Evolutionary conservation across 1,284 basidiomycete genomes (phyloP), one percentile per base, ranked within the genome.

Genomic region (Melampsora larici-populina): DNA sequence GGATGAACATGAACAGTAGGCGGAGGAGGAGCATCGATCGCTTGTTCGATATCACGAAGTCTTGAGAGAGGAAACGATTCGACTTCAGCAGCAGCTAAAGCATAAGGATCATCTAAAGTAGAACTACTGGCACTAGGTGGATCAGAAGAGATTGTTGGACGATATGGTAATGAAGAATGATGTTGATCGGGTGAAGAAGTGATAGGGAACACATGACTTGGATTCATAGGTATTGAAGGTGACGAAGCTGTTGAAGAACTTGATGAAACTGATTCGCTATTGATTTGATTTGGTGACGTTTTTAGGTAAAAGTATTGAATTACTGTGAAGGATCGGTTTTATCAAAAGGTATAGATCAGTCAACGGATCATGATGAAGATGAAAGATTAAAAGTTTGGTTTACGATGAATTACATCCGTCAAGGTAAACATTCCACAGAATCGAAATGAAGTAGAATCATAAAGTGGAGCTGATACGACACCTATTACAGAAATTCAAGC

Each of bases 381-480:
- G 13, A 70, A 80, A 64, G 80, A 79, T 68, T 4, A 43, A 43
- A 58, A 64, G 51, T 8, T 63, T 40, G 24, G 4, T 40, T 79
- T 24, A 78, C 63, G 58, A 58, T 66, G 60, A 64, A 62, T 66
- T 46, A 60, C 21, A 48, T n/a, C 51, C n/a, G 66, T 62, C 36
- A 65, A 31, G 62, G 66, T 77, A 26, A 78, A 71, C 60, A 81
- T 82, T 68, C 67, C 83, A 3, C 92, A 92, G 82, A 97, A 97
- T 71, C 87, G 89, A 1, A 92, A 94, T 79, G 88, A 89, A 79
- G 93, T 90, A 83, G 93, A 94, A 86, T 96, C 94, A 92, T 96
- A 99, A n/a, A 99, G 86, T 3, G 97, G 96, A 3, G 97, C 97
- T 5, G 96, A 98, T 6, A 99, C 96, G 77, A 99, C 94, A 79